Evolutionary conservation across 2,329 filamentous ascomycete genomes (phyloP).

Genomic region (Nemania sp.): DNA sequence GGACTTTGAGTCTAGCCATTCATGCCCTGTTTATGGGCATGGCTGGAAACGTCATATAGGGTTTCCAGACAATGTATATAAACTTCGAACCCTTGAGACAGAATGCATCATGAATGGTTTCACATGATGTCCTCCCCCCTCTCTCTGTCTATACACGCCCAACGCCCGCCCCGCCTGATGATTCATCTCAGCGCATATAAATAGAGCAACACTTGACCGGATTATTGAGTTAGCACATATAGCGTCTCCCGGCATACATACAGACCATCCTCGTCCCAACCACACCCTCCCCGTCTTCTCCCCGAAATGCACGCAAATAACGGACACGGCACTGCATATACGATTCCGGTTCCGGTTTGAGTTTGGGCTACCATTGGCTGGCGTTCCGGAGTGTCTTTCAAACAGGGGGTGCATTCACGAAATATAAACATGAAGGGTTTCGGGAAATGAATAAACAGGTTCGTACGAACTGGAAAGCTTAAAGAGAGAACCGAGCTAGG

Average conservation of each 20-base stretch:
- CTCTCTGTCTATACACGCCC: conserved; percentile 17
- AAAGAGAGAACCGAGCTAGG: conserved; percentile 21
- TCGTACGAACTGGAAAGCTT: background rate
- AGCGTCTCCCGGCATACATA: too few relatives aligned
- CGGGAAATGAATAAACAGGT: background rate
- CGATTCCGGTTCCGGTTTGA: too few relatives aligned
- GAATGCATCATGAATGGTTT: conserved; percentile 7
- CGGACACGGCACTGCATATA: too few relatives aligned
- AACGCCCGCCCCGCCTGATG: background rate
- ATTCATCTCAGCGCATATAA: conserved; percentile 5
- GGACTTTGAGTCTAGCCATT: conserved; percentile 89
- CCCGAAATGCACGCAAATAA: too few relatives aligned
- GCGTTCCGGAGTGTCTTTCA: too few relatives aligned
- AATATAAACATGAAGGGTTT: too few relatives aligned
- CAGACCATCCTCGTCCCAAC: too few relatives aligned
- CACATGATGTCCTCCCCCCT: conserved; percentile 10
- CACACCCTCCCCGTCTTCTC: too few relatives aligned
- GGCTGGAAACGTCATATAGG: conserved; percentile 73
- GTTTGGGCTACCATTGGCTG: too few relatives aligned
- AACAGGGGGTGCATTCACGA: too few relatives aligned
- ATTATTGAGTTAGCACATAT: too few relatives aligned
- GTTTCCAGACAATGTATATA: too few relatives aligned
- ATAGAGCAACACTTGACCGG: conserved; percentile 1
- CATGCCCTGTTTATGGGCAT: conserved; percentile 95
- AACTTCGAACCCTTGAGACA: background rate